Percentiles rank a stretch among this genome's conserved stretches.
phyloP scores from a whole-genome alignment of 768 basidiomycete species.

The Peribolospora baueri region DNA sequence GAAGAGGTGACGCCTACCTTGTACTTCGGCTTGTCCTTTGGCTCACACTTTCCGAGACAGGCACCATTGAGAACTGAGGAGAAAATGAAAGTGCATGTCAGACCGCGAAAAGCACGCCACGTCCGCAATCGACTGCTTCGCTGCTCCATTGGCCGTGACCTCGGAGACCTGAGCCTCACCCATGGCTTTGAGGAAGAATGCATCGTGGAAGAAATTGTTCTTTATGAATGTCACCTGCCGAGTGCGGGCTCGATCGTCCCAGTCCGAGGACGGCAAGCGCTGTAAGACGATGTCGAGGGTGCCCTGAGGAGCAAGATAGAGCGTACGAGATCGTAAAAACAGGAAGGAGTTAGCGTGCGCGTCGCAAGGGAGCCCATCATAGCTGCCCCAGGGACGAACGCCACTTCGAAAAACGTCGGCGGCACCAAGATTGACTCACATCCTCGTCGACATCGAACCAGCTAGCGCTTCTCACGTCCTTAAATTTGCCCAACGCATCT shows the following conservation, averaged over 20 bases:
- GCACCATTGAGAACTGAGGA: slow-evolving; percentile 67
- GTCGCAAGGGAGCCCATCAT: too few relatives aligned
- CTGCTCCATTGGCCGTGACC: too few relatives aligned
- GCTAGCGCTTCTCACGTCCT: slow-evolving; percentile 50
- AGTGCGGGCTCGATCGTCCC: slow-evolving; percentile 31
- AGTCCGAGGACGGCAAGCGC: slow-evolving; percentile 23
- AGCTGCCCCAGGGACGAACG: too few relatives aligned
- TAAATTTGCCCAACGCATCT: slow-evolving; percentile 36
- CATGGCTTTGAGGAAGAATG: slow-evolving; percentile 92
- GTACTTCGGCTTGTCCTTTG: slow-evolving; percentile 32
- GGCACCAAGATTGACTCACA: slow-evolving; percentile 27
- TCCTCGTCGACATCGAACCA: slow-evolving; percentile 92
- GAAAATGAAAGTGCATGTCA: neutral
- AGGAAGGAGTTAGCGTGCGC: too few relatives aligned
- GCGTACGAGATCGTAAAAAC: neutral
- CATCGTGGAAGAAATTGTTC: slow-evolving; percentile 95
- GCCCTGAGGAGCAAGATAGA: slow-evolving; percentile 30
- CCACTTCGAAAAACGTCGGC: too few relatives aligned
- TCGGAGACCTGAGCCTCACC: slow-evolving; percentile 27
- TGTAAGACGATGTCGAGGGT: slow-evolving; percentile 79
- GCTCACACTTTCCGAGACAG: slow-evolving; percentile 54
- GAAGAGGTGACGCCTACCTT: slow-evolving; percentile 32
- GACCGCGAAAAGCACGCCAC: neutral
- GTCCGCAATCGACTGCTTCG: too few relatives aligned
- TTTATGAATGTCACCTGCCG: slow-evolving; percentile 46